Conservation (phyloP, 345 rosid genomes). For the Microthlaspi erraticum region DNA sequence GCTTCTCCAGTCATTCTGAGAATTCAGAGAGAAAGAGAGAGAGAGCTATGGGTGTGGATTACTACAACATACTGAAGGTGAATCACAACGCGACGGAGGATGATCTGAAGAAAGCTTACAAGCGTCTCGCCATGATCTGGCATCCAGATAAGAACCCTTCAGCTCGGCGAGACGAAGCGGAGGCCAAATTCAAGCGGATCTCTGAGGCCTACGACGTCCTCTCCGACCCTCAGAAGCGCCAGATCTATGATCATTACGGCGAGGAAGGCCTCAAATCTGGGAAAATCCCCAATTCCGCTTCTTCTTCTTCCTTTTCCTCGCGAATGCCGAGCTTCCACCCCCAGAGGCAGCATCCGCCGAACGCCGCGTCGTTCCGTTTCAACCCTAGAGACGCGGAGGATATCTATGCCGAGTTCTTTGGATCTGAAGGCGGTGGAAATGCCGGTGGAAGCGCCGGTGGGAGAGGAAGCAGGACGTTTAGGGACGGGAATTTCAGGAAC, state of each 20-base stretch:
- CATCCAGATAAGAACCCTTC: conserved; percentile 97
- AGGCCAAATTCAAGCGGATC: conserved; percentile 88
- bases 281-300: conserved; percentile 58
- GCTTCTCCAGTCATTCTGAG: neutral
- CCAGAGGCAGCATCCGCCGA: conserved; percentile 50
- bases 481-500: conserved; percentile 56
- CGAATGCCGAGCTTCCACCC: conserved; percentile 41
- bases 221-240: conserved; percentile 78
- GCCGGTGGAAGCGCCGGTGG: conserved; percentile 41
- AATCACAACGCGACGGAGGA: conserved; percentile 86
- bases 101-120: conserved; percentile 86
- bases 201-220: conserved; percentile 91
- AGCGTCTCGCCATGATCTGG: conserved; percentile 95
- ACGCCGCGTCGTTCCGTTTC: conserved; percentile 57
- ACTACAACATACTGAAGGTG: conserved; percentile 90
- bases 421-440: conserved; percentile 54
- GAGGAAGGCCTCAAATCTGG: conserved; percentile 90
- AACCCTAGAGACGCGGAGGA: conserved; percentile 80
- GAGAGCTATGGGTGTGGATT: conserved; percentile 78
- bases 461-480: conserved; percentile 47
- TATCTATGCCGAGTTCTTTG: conserved; percentile 81
- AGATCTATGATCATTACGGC: conserved; percentile 94
- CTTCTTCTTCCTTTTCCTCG: conserved; percentile 43
- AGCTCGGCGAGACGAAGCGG: conserved; percentile 65
- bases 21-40: neutral